These are phyloP conservation scores for Daldinia loculata DNA, from an alignment of 495 filamentous ascomycete genomes.

Conservation along the genomic window DNA sequence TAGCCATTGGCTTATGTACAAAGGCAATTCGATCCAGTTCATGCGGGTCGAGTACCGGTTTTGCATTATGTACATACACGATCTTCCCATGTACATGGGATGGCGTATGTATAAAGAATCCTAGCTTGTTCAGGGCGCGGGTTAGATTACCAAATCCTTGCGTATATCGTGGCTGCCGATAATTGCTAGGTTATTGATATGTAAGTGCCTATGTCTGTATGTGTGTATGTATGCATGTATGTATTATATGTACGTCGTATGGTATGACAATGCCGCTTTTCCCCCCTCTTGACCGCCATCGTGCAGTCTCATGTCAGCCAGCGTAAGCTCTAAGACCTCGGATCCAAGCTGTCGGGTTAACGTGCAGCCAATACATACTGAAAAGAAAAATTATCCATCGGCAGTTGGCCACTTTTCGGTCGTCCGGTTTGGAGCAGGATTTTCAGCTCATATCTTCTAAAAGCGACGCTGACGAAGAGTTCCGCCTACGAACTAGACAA, in stretches of 20 bases:
- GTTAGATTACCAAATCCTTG: conserved; percentile 14
- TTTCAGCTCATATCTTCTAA: background rate
- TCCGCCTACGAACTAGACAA: background rate
- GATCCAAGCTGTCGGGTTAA: conserved; percentile 38
- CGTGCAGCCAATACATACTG: conserved; percentile 26
- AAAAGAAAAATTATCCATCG: conserved; percentile 27
- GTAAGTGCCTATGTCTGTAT: background rate
- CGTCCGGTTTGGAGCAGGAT: background rate
- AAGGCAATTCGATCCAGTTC: conserved; percentile 13
- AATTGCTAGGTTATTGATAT: conserved; percentile 13
- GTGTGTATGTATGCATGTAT: conserved; percentile 2
- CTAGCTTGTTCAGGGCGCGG: background rate
- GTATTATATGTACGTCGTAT: background rate
- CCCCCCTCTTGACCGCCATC: conserved; percentile 28
- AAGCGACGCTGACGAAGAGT: background rate
- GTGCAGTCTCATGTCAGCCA: conserved; percentile 29
- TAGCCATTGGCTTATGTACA: background rate
- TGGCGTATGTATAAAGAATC: background rate
- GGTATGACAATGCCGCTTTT: background rate
- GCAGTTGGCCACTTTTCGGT: conserved; percentile 16
- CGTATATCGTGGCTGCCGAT: conserved; percentile 3
- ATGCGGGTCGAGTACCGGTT: conserved; percentile 31
- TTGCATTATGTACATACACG: background rate
- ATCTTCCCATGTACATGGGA: background rate
- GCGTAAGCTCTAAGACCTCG: conserved; percentile 37